Conservation (phyloP, 2,329 filamentous ascomycete genomes). For the Alternaria brassicicola region DNA sequence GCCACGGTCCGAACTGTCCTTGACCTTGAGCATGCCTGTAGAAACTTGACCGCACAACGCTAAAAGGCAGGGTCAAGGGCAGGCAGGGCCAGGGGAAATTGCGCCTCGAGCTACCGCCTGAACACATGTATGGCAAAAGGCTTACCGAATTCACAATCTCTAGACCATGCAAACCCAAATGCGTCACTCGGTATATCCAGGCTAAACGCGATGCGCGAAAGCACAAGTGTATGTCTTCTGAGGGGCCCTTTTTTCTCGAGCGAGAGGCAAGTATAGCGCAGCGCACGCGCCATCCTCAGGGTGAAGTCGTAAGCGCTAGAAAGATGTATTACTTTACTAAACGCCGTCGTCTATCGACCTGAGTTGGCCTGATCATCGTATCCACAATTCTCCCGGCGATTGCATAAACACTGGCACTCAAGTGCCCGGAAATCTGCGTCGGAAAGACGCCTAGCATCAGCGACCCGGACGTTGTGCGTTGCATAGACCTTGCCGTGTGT, state of each 20-base stretch:
- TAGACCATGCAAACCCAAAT: too few relatives aligned
- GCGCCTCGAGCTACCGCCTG: not conserved
- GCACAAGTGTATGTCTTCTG: too few relatives aligned
- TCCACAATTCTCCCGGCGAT: slow-evolving; percentile 46
- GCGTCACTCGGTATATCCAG: too few relatives aligned
- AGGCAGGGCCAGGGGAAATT: not conserved
- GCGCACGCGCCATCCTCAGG: not conserved
- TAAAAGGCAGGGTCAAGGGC: too few relatives aligned
- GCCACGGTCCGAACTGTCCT: not conserved
- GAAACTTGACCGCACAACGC: not conserved
- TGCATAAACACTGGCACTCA: slow-evolving; percentile 47
- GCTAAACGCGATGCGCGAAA: not conserved
- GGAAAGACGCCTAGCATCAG: slow-evolving; percentile 48
- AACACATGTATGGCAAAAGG: not conserved
- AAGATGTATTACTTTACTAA: not conserved
- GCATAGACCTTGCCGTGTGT: slow-evolving; percentile 42
- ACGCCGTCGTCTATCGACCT: not conserved
- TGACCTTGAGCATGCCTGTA: not conserved
- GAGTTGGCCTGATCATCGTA: slow-evolving; percentile 15
- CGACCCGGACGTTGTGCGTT: slow-evolving; percentile 43
- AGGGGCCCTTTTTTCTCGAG: too few relatives aligned
- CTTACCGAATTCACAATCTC: too few relatives aligned
- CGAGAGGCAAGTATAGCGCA: too few relatives aligned
- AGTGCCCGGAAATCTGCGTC: slow-evolving; percentile 44
- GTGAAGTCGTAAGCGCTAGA: not conserved